Base-by-base conservation (phyloP, 345 rosid species). In the Eutrema japonicum region DNA sequence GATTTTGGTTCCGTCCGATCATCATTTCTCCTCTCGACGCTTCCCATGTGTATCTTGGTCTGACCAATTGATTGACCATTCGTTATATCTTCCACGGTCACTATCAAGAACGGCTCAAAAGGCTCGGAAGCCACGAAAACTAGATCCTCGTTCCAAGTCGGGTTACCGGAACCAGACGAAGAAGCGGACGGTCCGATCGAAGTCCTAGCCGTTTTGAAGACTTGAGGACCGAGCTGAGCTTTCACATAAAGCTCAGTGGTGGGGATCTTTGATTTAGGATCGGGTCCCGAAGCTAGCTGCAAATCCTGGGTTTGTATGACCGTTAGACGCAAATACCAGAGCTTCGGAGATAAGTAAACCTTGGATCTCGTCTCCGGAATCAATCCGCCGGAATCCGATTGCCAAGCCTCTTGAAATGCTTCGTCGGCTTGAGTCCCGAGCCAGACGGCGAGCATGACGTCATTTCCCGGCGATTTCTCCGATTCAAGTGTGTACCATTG, bases 321-420 rank as follows among this genome's bases (percentile, higher is more conserved):
- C 96, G 97, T 93, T 87, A 93, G 64, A 69, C 96, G 83, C 88
- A 93, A 76, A 80, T 90, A 93, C 98, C 98, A 93, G 29, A 93
- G 92, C 83, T 87, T 93, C 5, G 98, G 97, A 16, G 98, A 91
- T 57, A 93, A 66, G 73, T 90, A 93, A 8, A 93, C 96, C 65
- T 93, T 93, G 45, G 97, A 90, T 61, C 97, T 83, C 66, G 97
- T 93, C 86, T 93, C 96, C 53, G 86, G 89, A 11, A 86, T 83
- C 72, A 90, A 73, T 40, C 98, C 98, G n/a, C 97, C 97, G 55
- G 97, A 93, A 68, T 93, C 96, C 37, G 97, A 89, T 48, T 89
- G 98, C 98, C 98, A 93, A 1, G 98, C 96, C 74, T 93, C 98
- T 73, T 89, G 98, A 53, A 93, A 93, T 1, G 97, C 94, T 77